Percentiles rank a stretch among this genome's conserved stretches.
These are phyloP conservation scores for Gossypium ekmanianum DNA, from an alignment of 345 rosid species.

Conservation along the genomic window DNA sequence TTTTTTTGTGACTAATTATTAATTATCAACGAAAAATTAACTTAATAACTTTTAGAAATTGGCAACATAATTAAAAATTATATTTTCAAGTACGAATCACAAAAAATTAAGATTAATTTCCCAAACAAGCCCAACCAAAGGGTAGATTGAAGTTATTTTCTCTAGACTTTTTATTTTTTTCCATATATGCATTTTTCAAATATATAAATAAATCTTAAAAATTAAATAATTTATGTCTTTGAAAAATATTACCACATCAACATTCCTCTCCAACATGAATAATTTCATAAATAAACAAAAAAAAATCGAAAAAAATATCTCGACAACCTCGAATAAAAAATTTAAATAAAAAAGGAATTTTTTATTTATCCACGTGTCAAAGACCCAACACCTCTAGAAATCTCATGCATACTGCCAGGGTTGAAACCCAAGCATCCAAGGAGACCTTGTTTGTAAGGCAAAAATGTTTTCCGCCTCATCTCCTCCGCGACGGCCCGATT, in stretches of 20 bases:
- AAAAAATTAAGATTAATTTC: neutral
- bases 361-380: slow-evolving; percentile 53
- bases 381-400: slow-evolving; percentile 71
- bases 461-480: slow-evolving; percentile 70
- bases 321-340: neutral
- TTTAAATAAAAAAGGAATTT: slow-evolving; percentile 5
- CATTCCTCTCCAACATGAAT: neutral
- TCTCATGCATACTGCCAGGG: slow-evolving; percentile 52
- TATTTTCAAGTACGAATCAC: too few species aligned
- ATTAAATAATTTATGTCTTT: neutral
- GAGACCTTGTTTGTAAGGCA: slow-evolving; percentile 89
- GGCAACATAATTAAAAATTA: too few species aligned
- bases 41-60: too few species aligned
- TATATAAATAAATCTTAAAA: neutral
- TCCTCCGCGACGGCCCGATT: slow-evolving; percentile 90
- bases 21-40: too few species aligned
- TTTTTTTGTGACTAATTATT: too few species aligned
- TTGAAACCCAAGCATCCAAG: slow-evolving; percentile 89
- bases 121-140: neutral
- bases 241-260: too few species aligned
- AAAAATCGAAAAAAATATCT: neutral
- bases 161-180: neutral
- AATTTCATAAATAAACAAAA: slow-evolving; percentile 19
- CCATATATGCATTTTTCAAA: neutral
- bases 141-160: neutral